phyloP scores from a whole-genome alignment of 2,329 filamentous ascomycete genomes.

The Cordyceps tenuipes region DNA sequence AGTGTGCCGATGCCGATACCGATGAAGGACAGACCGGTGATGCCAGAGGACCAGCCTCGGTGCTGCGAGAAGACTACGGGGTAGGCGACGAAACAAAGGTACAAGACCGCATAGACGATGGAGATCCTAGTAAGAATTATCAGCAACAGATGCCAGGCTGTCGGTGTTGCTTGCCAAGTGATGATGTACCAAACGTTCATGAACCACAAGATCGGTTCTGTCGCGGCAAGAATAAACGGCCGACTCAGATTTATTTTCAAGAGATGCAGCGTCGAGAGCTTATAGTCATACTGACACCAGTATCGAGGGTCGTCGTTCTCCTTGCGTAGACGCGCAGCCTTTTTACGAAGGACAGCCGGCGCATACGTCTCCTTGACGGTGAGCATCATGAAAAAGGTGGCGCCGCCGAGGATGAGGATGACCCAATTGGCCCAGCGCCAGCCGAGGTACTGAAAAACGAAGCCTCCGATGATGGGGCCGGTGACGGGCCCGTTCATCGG shows the following conservation, averaged over 20 bases:
- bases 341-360: conserved; percentile 57
- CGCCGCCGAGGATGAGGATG: conserved; percentile 57
- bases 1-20: conserved; percentile 54
- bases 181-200: conserved; percentile 48
- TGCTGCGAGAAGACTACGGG: conserved; percentile 64
- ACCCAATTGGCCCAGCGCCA: conserved; percentile 82
- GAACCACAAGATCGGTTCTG: conserved; percentile 65
- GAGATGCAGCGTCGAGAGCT: conserved; percentile 49
- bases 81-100: conserved; percentile 81
- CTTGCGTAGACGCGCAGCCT: conserved; percentile 51
- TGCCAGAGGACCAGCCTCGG: conserved; percentile 65
- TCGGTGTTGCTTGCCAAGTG: background rate
- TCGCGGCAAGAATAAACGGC: conserved; percentile 64
- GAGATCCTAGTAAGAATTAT: conserved; percentile 48
- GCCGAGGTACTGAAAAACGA: conserved; percentile 56
- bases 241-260: conserved; percentile 64
- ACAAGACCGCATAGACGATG: conserved; percentile 71
- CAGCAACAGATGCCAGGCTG: background rate
- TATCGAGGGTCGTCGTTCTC: conserved; percentile 59
- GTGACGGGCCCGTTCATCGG: conserved; percentile 65
- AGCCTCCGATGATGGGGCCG: conserved; percentile 56
- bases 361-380: conserved; percentile 63
- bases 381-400: conserved; percentile 47
- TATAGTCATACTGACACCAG: conserved; percentile 69
- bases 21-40: conserved; percentile 67